Conservation (phyloP, 352 stramenopile genomes). For the Globisporangium orthogonon region DNA sequence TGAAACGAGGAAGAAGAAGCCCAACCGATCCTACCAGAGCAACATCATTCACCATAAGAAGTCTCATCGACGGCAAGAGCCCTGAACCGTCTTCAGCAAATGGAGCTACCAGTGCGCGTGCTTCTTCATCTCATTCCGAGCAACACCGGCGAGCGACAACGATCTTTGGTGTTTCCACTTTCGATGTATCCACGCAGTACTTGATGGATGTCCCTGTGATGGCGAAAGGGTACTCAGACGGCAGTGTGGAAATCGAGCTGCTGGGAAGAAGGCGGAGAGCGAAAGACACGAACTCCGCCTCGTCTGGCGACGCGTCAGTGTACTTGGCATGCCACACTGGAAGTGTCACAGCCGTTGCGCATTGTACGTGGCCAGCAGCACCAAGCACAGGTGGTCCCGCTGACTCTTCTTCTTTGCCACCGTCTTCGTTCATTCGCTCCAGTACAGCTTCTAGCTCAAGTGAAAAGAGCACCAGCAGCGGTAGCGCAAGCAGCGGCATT, state of each 20-base stretch:
- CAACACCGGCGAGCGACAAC: conserved; percentile 1
- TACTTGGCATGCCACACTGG: conserved; percentile 29
- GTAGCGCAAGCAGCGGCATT: conserved; percentile 3
- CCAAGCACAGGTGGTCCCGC: background rate
- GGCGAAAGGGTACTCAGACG: conserved; percentile 40
- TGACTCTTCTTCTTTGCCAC: conserved; percentile 1
- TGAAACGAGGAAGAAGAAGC: conserved; percentile 12
- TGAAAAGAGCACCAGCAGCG: background rate
- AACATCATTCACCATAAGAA: background rate
- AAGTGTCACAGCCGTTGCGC: conserved; percentile 38
- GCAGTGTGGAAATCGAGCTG: conserved; percentile 30
- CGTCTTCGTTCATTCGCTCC: background rate
- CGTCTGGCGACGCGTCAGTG: conserved; percentile 2
- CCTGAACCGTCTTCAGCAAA: conserved; percentile 20
- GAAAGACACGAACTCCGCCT: conserved; percentile 11
- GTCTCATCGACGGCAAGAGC: background rate
- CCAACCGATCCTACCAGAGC: conserved; percentile 1
- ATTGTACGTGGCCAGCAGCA: conserved; percentile 28
- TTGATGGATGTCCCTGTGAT: conserved; percentile 60
- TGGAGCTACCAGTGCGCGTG: conserved; percentile 16
- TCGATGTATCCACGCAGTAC: conserved; percentile 16
- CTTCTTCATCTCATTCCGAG: background rate
- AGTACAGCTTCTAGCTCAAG: background rate
- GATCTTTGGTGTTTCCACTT: background rate
- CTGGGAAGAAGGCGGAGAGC: conserved; percentile 13